Evolutionary conservation across 768 basidiomycete species (phyloP).

Genomic region (Gelatoporia subvermispora): DNA sequence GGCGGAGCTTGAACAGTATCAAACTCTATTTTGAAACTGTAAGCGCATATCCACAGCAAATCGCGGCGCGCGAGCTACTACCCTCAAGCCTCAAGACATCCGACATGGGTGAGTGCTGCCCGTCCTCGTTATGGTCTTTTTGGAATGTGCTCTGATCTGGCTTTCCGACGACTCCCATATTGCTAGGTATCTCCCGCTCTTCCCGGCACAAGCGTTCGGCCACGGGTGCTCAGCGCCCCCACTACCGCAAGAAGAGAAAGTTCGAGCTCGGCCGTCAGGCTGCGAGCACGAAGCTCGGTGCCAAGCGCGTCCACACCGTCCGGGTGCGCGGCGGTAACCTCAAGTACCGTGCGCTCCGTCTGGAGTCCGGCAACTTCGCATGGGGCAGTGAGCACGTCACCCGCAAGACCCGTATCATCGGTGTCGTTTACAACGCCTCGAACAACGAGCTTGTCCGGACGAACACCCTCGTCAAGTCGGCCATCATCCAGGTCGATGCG

Average conservation of each 20-base stretch:
- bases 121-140: slow-evolving; percentile 6
- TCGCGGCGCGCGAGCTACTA: slow-evolving; percentile 35
- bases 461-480: slow-evolving; percentile 96
- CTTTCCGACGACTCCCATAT: neutral
- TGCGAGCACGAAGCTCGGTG: slow-evolving; percentile 93
- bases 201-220: slow-evolving; percentile 97
- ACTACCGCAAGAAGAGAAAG: slow-evolving; percentile 99
- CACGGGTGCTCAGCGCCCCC: slow-evolving; percentile 86
- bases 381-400: slow-evolving; percentile 96
- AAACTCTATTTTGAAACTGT: slow-evolving; percentile 36
- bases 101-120: slow-evolving; percentile 68
- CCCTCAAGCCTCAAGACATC: slow-evolving; percentile 62
- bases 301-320: slow-evolving; percentile 93
- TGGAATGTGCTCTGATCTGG: neutral
- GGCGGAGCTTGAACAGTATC: slow-evolving; percentile 23
- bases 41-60: slow-evolving; percentile 49
- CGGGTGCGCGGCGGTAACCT: slow-evolving; percentile 93
- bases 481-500: slow-evolving; percentile 96
- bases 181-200: slow-evolving; percentile 89
- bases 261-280: slow-evolving; percentile 99
- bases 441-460: slow-evolving; percentile 99
- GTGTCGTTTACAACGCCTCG: slow-evolving; percentile 97
- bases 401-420: slow-evolving; percentile 92
- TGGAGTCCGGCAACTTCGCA: slow-evolving; percentile 96
- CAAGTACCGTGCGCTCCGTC: slow-evolving; percentile 94